Conservation (phyloP, 129 eudicot species). For the Chrysanthemum lavandulifolium region DNA sequence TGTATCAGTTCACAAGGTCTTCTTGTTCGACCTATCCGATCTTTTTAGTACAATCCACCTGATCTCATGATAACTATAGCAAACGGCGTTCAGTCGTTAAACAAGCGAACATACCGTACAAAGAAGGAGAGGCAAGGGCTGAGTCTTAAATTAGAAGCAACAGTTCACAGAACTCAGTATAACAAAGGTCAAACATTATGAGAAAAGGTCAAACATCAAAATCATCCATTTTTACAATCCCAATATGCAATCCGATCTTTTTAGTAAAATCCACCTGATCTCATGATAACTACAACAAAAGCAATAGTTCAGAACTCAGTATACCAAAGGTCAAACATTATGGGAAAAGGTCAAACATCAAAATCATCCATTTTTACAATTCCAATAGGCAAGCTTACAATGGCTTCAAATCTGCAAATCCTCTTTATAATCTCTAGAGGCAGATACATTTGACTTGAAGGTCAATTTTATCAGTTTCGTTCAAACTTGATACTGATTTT, state of each 20-base stretch:
- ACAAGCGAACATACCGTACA: too few species aligned
- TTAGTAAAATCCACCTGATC: conserved; percentile 75
- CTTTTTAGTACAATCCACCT: conserved; percentile 55
- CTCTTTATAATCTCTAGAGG: not conserved
- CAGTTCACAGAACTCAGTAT: conserved; percentile 17
- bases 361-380: not conserved
- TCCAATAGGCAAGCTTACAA: not conserved
- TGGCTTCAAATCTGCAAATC: not conserved
- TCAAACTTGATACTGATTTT: too few species aligned
- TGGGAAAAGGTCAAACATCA: not conserved
- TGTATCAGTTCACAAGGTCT: conserved; percentile 94
- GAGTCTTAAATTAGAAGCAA: conserved; percentile 28
- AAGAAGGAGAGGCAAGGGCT: too few species aligned
- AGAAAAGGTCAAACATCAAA: not conserved
- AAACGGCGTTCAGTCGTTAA: too few species aligned
- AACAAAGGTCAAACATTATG: not conserved
- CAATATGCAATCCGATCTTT: conserved; percentile 61
- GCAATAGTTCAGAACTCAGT: conserved; percentile 16
- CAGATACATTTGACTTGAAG: not conserved
- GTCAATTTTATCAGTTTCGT: too few species aligned
- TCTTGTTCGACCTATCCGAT: conserved; percentile 88
- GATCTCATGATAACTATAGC: too few species aligned
- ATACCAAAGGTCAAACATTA: not conserved
- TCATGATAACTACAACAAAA: conserved; percentile 73
- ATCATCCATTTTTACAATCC: not conserved